Base-by-base conservation (phyloP, 2,329 filamentous ascomycete species). In the Niveomyces coronatus region DNA sequence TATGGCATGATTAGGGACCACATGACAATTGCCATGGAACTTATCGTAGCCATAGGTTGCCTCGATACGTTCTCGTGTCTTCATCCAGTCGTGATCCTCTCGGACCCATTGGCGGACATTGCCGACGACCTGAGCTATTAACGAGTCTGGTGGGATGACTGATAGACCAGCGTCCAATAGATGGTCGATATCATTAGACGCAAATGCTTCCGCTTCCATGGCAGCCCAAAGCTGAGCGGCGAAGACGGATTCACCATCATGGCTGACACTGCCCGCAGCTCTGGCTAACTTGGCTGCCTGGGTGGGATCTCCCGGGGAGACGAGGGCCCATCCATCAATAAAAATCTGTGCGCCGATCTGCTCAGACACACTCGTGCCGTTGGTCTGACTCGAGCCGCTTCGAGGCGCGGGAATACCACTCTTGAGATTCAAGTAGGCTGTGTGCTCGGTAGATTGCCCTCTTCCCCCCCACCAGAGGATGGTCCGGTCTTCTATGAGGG, bases 281-380 rank as follows among this genome's bases (percentile, higher is more conserved):
- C 48, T 41, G 0, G 60, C 59, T 8, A 63, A 42, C 13, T 41
- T 43, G 3, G 55, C 52, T 0, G 60, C 60, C 7, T 56, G 35
- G 0, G 23, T 37, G 5, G 58, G 56, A 15, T 55, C 45, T 0
- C 54, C 54, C 0, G 58, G 55, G 0, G 50, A 44, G 3, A 53
- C 54, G 44, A 62, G 45, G 7, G 54, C 57, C 51, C 53, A 61
- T 7, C 53, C 58, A 40, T 62, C 58, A 39, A 61, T 56, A 39
- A 62, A 62, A 17, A 61, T 62, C 46, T 60, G 57, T 3, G 55
- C 58, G 8, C 58, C 58, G 22, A 61, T 60, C 47, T 61, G 58
- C 42, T 60, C 53, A 1, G 58, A 55, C 15, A 58, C 45, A 0
- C 54, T 57, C 20, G 36, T 36, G 4, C 56, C 55, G 20, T 45